Evolutionary conservation across 2,329 filamentous ascomycete species (phyloP).

Genomic region (Graphilbum fragrans): DNA sequence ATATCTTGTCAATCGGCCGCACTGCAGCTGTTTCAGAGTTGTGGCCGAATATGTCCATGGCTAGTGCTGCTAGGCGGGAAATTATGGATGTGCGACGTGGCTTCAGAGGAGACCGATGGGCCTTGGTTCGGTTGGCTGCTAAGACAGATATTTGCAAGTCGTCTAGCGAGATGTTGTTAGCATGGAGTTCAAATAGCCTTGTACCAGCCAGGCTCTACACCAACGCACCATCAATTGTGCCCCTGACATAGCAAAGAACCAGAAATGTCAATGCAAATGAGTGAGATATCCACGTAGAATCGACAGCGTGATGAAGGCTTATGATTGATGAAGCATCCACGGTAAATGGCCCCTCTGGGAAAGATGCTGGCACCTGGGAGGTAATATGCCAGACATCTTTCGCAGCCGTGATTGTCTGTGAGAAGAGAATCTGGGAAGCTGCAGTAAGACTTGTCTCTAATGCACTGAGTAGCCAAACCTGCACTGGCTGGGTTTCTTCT

Average conservation of each 20-base stretch:
- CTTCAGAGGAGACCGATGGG: neutral
- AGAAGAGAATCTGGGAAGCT: conserved; percentile 1
- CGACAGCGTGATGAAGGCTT: conserved; percentile 1
- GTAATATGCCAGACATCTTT: neutral
- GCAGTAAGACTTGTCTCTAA: conserved; percentile 1
- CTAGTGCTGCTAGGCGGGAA: neutral
- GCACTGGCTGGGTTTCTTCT: neutral
- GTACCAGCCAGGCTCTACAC: too few relatives aligned
- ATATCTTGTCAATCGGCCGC: conserved; percentile 1
- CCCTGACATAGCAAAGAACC: neutral
- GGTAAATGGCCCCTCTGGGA: neutral
- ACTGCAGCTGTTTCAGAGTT: neutral
- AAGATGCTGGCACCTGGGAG: neutral
- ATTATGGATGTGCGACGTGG: neutral
- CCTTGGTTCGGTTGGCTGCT: neutral
- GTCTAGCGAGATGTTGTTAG: too few relatives aligned
- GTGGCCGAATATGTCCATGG: neutral
- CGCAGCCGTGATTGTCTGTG: neutral
- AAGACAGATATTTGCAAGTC: neutral
- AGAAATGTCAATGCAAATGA: conserved; percentile 1
- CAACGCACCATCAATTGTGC: conserved; percentile 1
- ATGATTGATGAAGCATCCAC: neutral
- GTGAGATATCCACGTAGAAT: conserved; percentile 1
- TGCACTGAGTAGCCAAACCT: neutral
- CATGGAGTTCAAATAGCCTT: too few relatives aligned